Conservation (phyloP, 2,329 filamentous ascomycete genomes). For the Pestalotiopsis sp. region DNA sequence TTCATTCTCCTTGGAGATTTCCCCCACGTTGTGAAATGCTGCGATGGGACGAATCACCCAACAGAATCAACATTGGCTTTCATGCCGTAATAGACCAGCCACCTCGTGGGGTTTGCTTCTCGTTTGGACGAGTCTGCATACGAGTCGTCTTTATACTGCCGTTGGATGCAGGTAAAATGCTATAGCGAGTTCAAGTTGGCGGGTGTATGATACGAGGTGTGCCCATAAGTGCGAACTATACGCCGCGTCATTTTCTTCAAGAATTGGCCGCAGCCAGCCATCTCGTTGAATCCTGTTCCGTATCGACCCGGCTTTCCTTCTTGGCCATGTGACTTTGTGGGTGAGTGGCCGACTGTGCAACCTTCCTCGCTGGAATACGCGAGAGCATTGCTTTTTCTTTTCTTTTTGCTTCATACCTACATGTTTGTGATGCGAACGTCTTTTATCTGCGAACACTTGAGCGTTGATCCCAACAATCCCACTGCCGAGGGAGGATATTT, state of each 20-base stretch:
- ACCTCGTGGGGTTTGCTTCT: slow-evolving; percentile 7
- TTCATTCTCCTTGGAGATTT: slow-evolving; percentile 30
- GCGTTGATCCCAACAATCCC: background rate
- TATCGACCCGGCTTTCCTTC: background rate
- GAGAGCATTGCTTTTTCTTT: background rate
- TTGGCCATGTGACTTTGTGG: background rate
- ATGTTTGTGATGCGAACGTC: background rate
- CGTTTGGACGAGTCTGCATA: background rate
- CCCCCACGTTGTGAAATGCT: slow-evolving; percentile 41
- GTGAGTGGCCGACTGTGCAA: background rate
- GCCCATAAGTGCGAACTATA: background rate
- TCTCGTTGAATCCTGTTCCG: background rate
- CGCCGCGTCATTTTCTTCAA: background rate
- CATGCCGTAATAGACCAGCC: background rate
- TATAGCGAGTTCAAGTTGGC: background rate
- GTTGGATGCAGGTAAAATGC: background rate
- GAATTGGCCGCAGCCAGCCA: background rate
- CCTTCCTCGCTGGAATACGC: background rate
- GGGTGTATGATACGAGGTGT: background rate
- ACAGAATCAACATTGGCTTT: background rate
- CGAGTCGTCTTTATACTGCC: background rate
- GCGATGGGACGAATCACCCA: slow-evolving; percentile 23
- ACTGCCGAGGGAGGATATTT: background rate
- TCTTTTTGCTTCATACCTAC: background rate
- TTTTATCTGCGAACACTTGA: background rate